A percentile compares a stretch with the other conserved stretches of the same genome.
Evolutionary conservation across 768 basidiomycete genomes (phyloP).

Genomic region (Lepiota subincarnata): DNA sequence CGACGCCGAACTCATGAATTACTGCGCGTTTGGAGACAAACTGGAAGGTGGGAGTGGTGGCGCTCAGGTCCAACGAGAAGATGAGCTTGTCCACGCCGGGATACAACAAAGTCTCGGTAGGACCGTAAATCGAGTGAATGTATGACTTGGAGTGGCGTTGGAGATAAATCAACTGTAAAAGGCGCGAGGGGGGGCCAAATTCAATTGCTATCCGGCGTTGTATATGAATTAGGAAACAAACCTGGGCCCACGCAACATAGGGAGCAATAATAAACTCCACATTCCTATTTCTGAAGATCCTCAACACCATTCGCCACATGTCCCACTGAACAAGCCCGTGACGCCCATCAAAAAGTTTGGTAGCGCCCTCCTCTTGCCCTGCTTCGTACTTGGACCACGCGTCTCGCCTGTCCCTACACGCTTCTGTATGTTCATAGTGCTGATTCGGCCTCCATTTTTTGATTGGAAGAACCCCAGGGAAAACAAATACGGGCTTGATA

Average conservation of each 20-base stretch:
- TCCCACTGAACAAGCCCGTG: constrained; percentile 79
- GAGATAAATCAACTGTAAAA: constrained; percentile 81
- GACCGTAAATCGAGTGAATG: constrained; percentile 90
- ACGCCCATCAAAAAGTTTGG: constrained; percentile 76
- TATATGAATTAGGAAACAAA: constrained; percentile 36
- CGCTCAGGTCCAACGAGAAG: constrained; percentile 75
- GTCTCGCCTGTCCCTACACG: constrained; percentile 70
- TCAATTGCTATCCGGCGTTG: neutral
- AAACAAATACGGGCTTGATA: constrained; percentile 99
- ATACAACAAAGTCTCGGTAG: constrained; percentile 87
- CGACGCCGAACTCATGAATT: constrained; percentile 52
- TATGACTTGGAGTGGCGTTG: constrained; percentile 91
- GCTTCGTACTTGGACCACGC: constrained; percentile 95
- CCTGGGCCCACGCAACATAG: constrained; percentile 94
- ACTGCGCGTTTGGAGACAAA: constrained; percentile 79
- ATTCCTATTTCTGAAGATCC: constrained; percentile 90
- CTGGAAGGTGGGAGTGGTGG: constrained; percentile 67
- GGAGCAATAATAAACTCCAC: constrained; percentile 97
- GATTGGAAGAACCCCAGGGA: constrained; percentile 81
- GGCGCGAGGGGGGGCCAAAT: neutral
- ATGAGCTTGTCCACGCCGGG: constrained; percentile 87
- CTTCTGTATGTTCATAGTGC: constrained; percentile 56
- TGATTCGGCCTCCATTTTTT: constrained; percentile 67
- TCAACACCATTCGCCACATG: constrained; percentile 88
- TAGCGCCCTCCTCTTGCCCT: constrained; percentile 86